Conservation (phyloP, 2,329 filamentous ascomycete species). For the Cladophialophora psammophila region DNA sequence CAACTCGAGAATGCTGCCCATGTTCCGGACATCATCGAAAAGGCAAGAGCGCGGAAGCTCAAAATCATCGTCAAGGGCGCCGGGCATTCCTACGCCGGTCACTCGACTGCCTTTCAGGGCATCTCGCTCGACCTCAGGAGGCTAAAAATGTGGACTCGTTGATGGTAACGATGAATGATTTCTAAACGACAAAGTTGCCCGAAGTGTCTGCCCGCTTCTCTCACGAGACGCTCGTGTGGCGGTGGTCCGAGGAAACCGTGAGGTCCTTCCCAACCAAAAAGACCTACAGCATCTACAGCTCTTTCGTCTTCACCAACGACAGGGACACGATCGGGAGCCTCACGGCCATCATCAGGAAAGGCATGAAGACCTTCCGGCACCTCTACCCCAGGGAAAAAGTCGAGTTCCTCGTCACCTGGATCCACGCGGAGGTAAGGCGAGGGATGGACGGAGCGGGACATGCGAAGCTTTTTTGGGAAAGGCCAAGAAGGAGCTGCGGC, state of each 20-base stretch:
- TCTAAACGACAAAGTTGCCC: neutral
- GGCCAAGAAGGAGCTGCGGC: neutral
- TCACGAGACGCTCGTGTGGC: neutral
- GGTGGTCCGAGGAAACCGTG: neutral
- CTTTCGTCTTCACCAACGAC: neutral
- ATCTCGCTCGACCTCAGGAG: neutral
- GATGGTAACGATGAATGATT: neutral
- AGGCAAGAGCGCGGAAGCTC: neutral
- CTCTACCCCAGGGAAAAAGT: neutral
- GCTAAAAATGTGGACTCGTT: neutral
- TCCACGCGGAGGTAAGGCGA: neutral
- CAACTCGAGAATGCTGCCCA: neutral
- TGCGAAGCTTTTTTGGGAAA: neutral
- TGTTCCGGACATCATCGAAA: neutral
- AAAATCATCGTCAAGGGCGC: neutral
- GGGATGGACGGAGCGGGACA: neutral
- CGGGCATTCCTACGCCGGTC: neutral
- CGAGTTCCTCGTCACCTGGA: neutral
- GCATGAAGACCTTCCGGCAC: neutral
- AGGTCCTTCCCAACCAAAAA: neutral
- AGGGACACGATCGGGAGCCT: neutral
- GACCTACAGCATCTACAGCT: neutral
- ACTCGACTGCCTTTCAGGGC: neutral
- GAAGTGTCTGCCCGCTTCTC: neutral
- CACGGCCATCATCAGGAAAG: neutral